These are phyloP conservation scores for Umbelopsis isabellina DNA, from an alignment of 192 early-diverging fungal genomes.

Conservation along the genomic window DNA sequence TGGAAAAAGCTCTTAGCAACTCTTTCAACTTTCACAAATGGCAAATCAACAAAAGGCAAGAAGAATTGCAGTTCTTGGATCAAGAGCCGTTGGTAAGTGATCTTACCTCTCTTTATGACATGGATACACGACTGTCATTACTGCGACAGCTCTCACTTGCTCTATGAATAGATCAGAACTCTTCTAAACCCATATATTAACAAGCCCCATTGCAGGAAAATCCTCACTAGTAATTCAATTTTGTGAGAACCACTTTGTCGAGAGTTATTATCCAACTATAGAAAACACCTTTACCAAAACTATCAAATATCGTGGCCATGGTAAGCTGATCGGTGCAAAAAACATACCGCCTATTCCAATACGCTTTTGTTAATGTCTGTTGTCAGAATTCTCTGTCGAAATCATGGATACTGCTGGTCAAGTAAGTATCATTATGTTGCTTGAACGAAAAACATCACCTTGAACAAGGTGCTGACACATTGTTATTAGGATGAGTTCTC, in stretches of 20 bases:
- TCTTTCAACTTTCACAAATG: conserved; percentile 16
- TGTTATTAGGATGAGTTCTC: conserved; percentile 85
- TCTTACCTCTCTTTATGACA: not conserved
- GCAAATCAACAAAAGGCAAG: conserved; percentile 63
- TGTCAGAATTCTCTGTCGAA: conserved; percentile 77
- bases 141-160: not conserved
- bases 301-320: conserved; percentile 74
- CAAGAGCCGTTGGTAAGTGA: conserved; percentile 72
- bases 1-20: not conserved
- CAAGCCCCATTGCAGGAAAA: conserved; percentile 58
- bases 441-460: not conserved
- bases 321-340: conserved; percentile 23
- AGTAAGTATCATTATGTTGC: conserved; percentile 45
- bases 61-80: conserved; percentile 81
- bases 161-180: conserved; percentile 17
- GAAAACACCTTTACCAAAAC: conserved; percentile 90
- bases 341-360: not conserved
- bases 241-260: conserved; percentile 88
- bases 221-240: conserved; percentile 93
- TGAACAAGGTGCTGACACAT: not conserved
- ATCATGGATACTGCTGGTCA: conserved; percentile 98
- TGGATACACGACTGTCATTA: not conserved
- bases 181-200: not conserved
- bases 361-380: not conserved
- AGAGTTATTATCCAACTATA: conserved; percentile 95